Percentiles rank a stretch among this genome's conserved stretches.
Evolutionary conservation across 2,329 filamentous ascomycete species (phyloP).

Genomic region (Stachybotrys chlorohalonatus): DNA sequence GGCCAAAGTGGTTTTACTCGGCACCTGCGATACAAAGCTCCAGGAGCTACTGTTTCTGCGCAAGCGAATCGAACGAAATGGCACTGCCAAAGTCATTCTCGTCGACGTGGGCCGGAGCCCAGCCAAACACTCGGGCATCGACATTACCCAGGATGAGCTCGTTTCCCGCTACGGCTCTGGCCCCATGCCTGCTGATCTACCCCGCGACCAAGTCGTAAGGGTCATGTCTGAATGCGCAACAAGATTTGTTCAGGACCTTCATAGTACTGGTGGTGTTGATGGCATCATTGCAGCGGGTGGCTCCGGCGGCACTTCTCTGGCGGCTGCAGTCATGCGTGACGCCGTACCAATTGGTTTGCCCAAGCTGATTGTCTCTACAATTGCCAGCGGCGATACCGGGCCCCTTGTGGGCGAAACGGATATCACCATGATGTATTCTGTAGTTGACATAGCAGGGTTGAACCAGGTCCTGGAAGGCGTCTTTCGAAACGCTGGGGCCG

Average conservation of each 20-base stretch:
- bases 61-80: conserved; percentile 27
- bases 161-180: conserved; percentile 21
- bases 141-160: conserved; percentile 33
- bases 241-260: conserved; percentile 28
- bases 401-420: conserved; percentile 60
- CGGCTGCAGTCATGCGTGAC: conserved; percentile 50
- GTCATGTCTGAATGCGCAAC: conserved; percentile 42
- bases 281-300: conserved; percentile 53
- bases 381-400: conserved; percentile 57
- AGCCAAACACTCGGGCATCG: conserved; percentile 34
- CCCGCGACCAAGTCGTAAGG: conserved; percentile 47
- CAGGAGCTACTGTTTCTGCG: conserved; percentile 48
- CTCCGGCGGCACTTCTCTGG: conserved; percentile 52
- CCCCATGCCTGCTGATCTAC: conserved; percentile 25
- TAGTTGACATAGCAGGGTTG: conserved; percentile 60
- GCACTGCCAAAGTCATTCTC: conserved; percentile 10
- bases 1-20: conserved; percentile 42
- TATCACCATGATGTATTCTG: conserved; percentile 61
- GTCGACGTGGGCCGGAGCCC: conserved; percentile 38
- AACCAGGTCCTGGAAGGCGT: conserved; percentile 51
- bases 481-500: conserved; percentile 52
- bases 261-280: conserved; percentile 31
- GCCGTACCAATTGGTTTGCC: conserved; percentile 56
- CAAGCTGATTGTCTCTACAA: conserved; percentile 61
- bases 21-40: conserved; percentile 58